A percentile compares a stretch with the other conserved stretches of the same genome.
Conservation (phyloP, 2,329 filamentous ascomycete species). For the Zymoseptoria passerinii region DNA sequence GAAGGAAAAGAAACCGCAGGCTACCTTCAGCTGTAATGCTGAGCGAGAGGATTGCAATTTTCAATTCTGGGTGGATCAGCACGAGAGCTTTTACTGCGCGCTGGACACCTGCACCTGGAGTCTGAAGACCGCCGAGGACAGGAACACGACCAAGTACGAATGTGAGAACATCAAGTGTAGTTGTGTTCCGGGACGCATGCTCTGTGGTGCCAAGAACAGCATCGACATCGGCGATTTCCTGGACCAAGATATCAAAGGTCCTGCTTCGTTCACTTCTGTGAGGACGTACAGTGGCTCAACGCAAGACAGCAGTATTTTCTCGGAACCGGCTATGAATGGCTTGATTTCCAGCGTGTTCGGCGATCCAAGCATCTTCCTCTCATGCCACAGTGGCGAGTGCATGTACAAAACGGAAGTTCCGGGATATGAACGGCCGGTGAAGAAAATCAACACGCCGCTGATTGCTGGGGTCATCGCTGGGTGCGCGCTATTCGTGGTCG, state of each 20-base stretch:
- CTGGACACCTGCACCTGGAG: constrained; percentile 70
- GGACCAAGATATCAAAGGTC: constrained; percentile 71
- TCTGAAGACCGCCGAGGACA: constrained; percentile 57
- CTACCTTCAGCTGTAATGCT: constrained; percentile 84
- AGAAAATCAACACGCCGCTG: constrained; percentile 92
- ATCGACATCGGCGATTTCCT: constrained; percentile 90
- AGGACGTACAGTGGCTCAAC: constrained; percentile 49
- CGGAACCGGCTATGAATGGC: constrained; percentile 85
- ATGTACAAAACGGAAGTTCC: constrained; percentile 87
- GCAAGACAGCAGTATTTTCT: constrained; percentile 70
- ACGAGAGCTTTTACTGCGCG: constrained; percentile 93
- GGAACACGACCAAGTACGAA: constrained; percentile 75
- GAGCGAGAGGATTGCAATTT: constrained; percentile 77
- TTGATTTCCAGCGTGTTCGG: constrained; percentile 85
- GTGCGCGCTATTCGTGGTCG: constrained; percentile 80
- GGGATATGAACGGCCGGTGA: constrained; percentile 78
- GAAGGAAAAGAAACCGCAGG: constrained; percentile 77
- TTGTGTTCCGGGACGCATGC: constrained; percentile 84
- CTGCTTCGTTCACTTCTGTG: constrained; percentile 70
- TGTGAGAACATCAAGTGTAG: constrained; percentile 79
- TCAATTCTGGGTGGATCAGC: constrained; percentile 94
- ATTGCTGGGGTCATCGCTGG: constrained; percentile 90
- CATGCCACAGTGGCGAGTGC: constrained; percentile 83
- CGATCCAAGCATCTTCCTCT: constrained; percentile 76
- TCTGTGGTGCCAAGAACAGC: constrained; percentile 85